Evolutionary conservation across 2,329 filamentous ascomycete species (phyloP).

Genomic region (Ceratocystis cubensis): DNA sequence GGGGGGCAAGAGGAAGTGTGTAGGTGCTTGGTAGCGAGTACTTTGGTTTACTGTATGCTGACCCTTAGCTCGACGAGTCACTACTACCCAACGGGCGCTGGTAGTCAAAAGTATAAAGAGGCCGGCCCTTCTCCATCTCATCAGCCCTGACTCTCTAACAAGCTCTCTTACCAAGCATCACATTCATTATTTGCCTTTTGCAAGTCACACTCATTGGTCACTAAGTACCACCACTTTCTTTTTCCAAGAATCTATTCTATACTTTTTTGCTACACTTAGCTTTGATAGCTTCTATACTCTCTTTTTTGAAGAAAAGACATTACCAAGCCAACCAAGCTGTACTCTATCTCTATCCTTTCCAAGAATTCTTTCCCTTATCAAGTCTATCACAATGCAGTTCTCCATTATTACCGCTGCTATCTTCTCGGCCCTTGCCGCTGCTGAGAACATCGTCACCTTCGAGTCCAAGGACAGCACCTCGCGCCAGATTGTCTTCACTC

Average conservation of each 20-base stretch:
- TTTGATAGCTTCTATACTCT: constrained; percentile 5
- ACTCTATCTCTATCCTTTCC: background rate
- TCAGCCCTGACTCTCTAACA: background rate
- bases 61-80: background rate
- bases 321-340: background rate
- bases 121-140: background rate
- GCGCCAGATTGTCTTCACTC: constrained; percentile 41
- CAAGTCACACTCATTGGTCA: constrained; percentile 7
- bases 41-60: background rate
- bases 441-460: constrained; percentile 43
- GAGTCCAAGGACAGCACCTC: constrained; percentile 41
- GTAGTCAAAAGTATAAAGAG: background rate
- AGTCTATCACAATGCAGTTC: constrained; percentile 18
- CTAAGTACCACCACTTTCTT: constrained; percentile 12
- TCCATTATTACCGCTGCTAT: constrained; percentile 32
- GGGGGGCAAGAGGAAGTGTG: background rate
- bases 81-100: background rate
- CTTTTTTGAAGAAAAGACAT: constrained; percentile 11
- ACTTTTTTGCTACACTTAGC: background rate
- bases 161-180: background rate
- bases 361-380: background rate
- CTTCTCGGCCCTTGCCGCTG: constrained; percentile 35
- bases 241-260: background rate
- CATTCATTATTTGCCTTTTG: constrained; percentile 20
- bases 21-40: too few species aligned